Conservation (phyloP, 345 rosid species). For the Odontarrhena argentea region DNA sequence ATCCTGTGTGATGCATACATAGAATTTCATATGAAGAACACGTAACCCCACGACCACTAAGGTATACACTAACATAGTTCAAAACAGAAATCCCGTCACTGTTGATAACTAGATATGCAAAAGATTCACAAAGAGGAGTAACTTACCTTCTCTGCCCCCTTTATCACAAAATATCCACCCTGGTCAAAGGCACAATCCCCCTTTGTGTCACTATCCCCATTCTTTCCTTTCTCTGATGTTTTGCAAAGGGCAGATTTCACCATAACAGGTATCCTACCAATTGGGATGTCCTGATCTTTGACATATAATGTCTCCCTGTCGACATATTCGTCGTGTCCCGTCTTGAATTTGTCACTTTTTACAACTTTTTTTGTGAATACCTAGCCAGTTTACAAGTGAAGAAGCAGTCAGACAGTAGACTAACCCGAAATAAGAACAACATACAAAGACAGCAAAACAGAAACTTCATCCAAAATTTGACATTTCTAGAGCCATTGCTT, state of each 20-base stretch:
- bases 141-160: conserved; percentile 91
- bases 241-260: conserved; percentile 82
- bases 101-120: background rate
- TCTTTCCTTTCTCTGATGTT: conserved; percentile 52
- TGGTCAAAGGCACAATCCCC: conserved; percentile 89
- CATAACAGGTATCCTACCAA: conserved; percentile 92
- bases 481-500: conserved; percentile 5
- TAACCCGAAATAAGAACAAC: background rate
- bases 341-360: conserved; percentile 78
- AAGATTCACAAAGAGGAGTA: conserved; percentile 17
- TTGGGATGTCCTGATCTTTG: conserved; percentile 52
- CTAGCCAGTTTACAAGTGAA: conserved; percentile 45
- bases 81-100: conserved; percentile 8
- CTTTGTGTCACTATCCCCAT: conserved; percentile 26
- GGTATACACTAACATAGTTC: conserved; percentile 21
- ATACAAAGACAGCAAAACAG: conserved; percentile 28
- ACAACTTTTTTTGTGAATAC: conserved; percentile 52
- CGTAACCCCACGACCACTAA: conserved; percentile 2
- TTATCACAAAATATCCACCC: conserved; percentile 85
- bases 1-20: conserved; percentile 6
- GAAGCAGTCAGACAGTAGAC: conserved; percentile 16
- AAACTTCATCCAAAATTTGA: conserved; percentile 15
- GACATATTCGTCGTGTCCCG: conserved; percentile 62
- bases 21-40: conserved; percentile 5
- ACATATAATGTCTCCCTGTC: conserved; percentile 44